Evolutionary conservation across 2,329 filamentous ascomycete genomes (phyloP), one percentile per base, ranked within the genome.

Genomic region (Calonectria ilicicola): DNA sequence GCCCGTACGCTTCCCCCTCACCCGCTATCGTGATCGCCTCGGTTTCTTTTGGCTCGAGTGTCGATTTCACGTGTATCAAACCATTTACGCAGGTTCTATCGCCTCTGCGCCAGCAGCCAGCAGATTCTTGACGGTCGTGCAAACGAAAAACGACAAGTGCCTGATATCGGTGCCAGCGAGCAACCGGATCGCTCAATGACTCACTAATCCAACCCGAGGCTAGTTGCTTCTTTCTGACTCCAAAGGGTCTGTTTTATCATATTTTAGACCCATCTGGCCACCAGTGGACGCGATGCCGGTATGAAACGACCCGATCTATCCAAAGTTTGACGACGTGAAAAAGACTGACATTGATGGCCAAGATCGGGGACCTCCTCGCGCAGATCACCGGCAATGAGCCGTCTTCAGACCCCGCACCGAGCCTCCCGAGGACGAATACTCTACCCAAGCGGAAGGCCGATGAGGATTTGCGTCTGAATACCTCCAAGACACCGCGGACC

Each of bases 391-490:
- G 87, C 74, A 86, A 88, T 65, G 74, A 72, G 80, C 83, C 86
- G 77, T 78, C 87, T 17, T 77, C 80, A 53, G 78, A 79, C 63
- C 70, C 84, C 51, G 76, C 84, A 19, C 77, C 84, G 9, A 78
- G 81, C 40, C 72, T 81, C 19, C 72, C 74, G 23, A 79, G 80
- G 68, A 71, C 78, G 7, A 79, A 72, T 38, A 73, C 78, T 15
- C 65, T 82, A 32, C 81, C 85, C 44, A 93, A 93, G 82, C 87
- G 91, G 75, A 93, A 92, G 79, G 88, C 90, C 62, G 88, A 89
- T 42, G 85, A 88, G 72, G 87, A 91, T 68, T 80, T 87, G 35
- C 82, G 82, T 49, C 81, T 79, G 65, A 78, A 82, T 66, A 81
- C 81, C 32, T 79, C 82, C 40, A 91, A 91, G 80, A 76, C 84